Evolutionary conservation across 345 rosid genomes (phyloP), one percentile per base, ranked within the genome.

Genomic region (Gossypium australe): DNA sequence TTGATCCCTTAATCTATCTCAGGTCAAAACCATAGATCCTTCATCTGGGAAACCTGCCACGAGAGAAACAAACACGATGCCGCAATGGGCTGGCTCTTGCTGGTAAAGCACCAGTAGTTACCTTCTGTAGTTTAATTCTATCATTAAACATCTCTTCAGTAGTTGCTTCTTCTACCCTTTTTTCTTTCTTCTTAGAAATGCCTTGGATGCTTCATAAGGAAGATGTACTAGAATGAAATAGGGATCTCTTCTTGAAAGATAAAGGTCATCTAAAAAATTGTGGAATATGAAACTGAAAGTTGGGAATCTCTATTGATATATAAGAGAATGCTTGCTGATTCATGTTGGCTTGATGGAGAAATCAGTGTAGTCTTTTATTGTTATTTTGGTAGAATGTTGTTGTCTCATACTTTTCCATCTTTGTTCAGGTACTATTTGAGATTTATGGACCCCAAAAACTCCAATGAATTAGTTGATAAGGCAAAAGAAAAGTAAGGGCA

Each of bases 21-120:
- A 92, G 98, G 93, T 94, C 72, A 83, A 76, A 56, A 88, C 88
- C 16, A 71, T 72, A 17, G 94, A 91, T 80, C 90, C 83, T 51
- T 73, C 78, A 67, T 87, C 97, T 66, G 92, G 90, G 79, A 92
- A 88, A 82, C 83, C 94, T 77, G 95, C 90, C 49, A 86, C 64
- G 67, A 83, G 98, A 86, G 98, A 92, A 89, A 94, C 98, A 69
- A 94, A 89, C 86, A 94, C 98, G 78, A 92, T 94, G 98, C 98
- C 98, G 12, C 98, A 94, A 65, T 94, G 98, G 98, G 98, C 98
- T 67, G 97, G 98, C 72, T 94, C 98, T 84, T 94, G 97, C 91
- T 94, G 98, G 98, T 92, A 86, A 67, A 41, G 18, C 13, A 45
- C 75, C 70, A 53, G 2, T 70, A 43, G 10, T 75, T 47, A 68